Percentiles rank a stretch among this genome's conserved stretches.
Evolutionary conservation across 179 eudicot species (phyloP).

Genomic region (Spergularia azorica): DNA sequence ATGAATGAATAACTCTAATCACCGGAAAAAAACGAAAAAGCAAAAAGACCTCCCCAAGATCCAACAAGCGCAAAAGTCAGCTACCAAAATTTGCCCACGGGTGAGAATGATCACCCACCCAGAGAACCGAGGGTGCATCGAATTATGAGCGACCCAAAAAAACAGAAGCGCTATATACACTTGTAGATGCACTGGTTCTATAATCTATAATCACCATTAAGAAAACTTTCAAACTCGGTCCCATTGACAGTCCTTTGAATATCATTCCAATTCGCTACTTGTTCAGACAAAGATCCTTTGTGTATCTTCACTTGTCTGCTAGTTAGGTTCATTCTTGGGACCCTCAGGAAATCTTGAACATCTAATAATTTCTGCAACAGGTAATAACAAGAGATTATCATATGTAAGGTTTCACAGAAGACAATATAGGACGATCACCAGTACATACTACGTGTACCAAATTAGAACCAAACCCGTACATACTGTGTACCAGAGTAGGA

Average conservation of each 20-base stretch:
- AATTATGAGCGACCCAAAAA: neutral
- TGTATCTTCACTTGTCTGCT: constrained; percentile 97
- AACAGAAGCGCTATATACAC: constrained; percentile 31
- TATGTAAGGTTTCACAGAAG: neutral
- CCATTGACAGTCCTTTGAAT: constrained; percentile 63
- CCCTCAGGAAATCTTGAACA: constrained; percentile 75
- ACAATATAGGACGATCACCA: too few species aligned
- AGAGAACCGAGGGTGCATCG: neutral
- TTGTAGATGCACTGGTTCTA: constrained; percentile 14
- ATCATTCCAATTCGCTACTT: constrained; percentile 87
- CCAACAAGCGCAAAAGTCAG: too few species aligned
- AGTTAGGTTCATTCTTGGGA: constrained; percentile 60
- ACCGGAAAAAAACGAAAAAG: too few species aligned
- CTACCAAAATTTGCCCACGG: constrained; percentile 13
- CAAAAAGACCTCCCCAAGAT: too few species aligned
- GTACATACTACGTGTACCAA: too few species aligned
- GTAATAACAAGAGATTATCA: neutral
- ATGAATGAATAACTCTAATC: too few species aligned
- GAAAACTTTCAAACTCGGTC: constrained; percentile 67
- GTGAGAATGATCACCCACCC: constrained; percentile 6
- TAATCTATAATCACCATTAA: constrained; percentile 56
- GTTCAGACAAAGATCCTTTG: constrained; percentile 67
- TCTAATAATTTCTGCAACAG: constrained; percentile 61
- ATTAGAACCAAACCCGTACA: too few species aligned
- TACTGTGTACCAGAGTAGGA: neutral